Base-by-base conservation (phyloP, 805 yeast genomes). In the Sugiyamaella marilandica region DNA sequence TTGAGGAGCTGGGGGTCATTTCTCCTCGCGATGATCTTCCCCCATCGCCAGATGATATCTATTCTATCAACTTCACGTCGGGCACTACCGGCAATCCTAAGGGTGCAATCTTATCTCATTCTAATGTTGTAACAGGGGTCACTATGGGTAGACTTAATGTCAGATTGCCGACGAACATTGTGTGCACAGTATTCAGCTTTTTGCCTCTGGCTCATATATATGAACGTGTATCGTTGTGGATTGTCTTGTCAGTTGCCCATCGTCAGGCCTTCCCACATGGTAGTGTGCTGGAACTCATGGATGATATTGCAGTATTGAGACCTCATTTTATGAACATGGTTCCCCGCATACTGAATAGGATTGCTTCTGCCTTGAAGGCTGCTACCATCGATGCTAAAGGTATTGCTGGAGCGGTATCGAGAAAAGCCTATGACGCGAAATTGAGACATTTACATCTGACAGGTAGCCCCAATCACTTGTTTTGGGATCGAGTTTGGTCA, bases 71-170 rank as follows among this genome's bases (percentile, higher is more conserved):
- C 7, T 84, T 84, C 65, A 85, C 91, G 1, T 82, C 87, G 0
- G 91, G 91, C 32, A 84, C 91, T 1, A 84, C 90, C 1, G 89
- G 89, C 14, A 67, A 76, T 14, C 91, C 91, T 46, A 84, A 85
- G 67, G 91, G 91, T 50, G 90, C 82, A 14, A 78, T 76, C 19
- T 54, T 79, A 41, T 71, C 78, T 8, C 88, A 84, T 47, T 68
- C 70, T 10, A 76, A 76, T 61, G 73, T 78, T 10, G 70, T 76
- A 10, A 75, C 85, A 2, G 77, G 74, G 5, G 76, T 80, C 41
- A 58, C 70, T 63, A 55, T 76, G 72, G 36, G 49, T 49, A 24
- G 51, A n/a, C 19, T 19, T 29, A 21, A 39, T 43, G 14, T 55
- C n/a, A 72, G 11, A 73, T 65, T 39, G 69, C 59, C 60, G 74